Base-by-base conservation (phyloP, 805 yeast species). In the Teunomyces lycoperdinae region DNA sequence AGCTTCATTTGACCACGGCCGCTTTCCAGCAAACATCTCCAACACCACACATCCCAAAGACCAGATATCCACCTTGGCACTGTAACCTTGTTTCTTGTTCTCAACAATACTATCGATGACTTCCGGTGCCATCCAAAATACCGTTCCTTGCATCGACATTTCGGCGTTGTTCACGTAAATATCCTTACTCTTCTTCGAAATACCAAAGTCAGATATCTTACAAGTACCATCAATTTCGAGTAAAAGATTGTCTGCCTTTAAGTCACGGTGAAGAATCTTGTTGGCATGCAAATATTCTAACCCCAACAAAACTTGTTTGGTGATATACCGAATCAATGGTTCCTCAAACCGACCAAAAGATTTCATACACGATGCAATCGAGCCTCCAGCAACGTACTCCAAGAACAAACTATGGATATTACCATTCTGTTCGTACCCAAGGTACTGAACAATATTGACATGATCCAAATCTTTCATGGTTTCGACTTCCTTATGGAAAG, bases 121-220 rank as follows among this genome's bases (percentile, higher is more conserved):
- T 62, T 94, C 99, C 0, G 99, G 99, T 0, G 99, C 99, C 99
- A 94, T 94, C 99, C 99, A 94, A 65, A 91, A 94, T 1, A 95
- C 89, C 0, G 99, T 91, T 20, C 99, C 99, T 67, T 95, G 96
- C 96, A 89, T 89, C 9, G 97, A 91, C 96, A 91, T 88, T 47
- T 89, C 97, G 3, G 96, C 89, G 58, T 89, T 84, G 64, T 94
- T 90, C 28, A 87, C 84, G 63, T 94, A 92, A 20, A 92, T 88
- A 62, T 94, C 91, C 45, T 67, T 60, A 0, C 74, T 68, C 59
- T 83, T 81, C 63, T 89, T 91, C 36, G 97, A 90, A 45, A 94
- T 94, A 41, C 99, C 99, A 70, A 94, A 94, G 66, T 94, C 99
- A 10, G 96, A 86, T 42, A 94, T 94, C 68, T 94, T 94, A 66